These are phyloP conservation scores for Sanghuangporus sanghuang DNA, from an alignment of 1,284 basidiomycete genomes.

Conservation along the genomic window DNA sequence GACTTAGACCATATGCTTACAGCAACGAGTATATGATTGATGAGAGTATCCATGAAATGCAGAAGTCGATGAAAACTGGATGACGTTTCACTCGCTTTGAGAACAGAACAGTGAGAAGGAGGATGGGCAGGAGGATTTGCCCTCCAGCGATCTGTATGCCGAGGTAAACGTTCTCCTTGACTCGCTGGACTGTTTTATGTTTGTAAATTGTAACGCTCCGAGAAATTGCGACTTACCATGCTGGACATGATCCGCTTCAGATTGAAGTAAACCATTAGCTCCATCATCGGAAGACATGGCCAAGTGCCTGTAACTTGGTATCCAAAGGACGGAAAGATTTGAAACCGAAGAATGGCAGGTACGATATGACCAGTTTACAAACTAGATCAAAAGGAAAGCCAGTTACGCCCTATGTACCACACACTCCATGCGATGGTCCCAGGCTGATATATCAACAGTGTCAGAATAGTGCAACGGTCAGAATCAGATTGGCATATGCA, in stretches of 20 bases:
- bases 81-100: conserved; percentile 14
- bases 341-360: no score
- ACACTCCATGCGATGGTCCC: no score
- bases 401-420: no score
- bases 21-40: conserved; percentile 16
- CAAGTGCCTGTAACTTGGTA: no score
- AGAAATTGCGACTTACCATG: background rate
- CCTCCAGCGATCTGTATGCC: conserved; percentile 18
- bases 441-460: no score
- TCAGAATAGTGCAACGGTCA: no score
- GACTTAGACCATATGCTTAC: background rate
- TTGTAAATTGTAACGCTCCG: background rate
- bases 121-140: conserved; percentile 16
- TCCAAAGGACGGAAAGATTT: no score
- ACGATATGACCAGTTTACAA: no score
- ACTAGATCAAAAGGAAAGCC: no score
- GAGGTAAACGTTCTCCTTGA: conserved; percentile 14
- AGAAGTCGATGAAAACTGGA: conserved; percentile 18
- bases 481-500: no score
- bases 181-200: conserved; percentile 10
- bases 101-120: conserved; percentile 17
- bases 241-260: conserved; percentile 1
- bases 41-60: conserved; percentile 18
- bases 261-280: background rate
- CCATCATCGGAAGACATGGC: background rate